Base-by-base conservation (phyloP, 2,329 filamentous ascomycete genomes). In the Penicillium crustosum region DNA sequence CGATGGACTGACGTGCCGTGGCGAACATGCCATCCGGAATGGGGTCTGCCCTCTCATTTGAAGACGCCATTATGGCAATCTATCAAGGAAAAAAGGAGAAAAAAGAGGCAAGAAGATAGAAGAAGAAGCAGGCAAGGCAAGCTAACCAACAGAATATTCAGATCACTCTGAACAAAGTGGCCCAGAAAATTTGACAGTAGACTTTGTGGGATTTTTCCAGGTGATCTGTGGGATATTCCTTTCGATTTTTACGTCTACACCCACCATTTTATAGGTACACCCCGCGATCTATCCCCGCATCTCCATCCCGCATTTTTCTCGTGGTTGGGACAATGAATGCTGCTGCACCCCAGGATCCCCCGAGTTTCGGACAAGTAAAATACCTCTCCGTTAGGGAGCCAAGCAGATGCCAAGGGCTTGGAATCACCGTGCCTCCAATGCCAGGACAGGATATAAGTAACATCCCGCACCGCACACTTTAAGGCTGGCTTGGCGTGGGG, bases 1-100 rank as follows among this genome's bases (percentile, higher is more conserved):
- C 72, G 65, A 82, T 79, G 36, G 83, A 79, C 70, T 90, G 88
- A 68, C 83, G 87, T 12, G 86, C 85, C 0, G 86, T 87, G 29
- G 87, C 79, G 39, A 86, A 60, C 49, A 85, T 81, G 42, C 89
- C 89, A 73, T 84, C 85, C 35, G 86, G 86, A 58, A 90, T 72
- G 21, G 87, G 86, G 61, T 90, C 88, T 53, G 88, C 88, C 12
- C 82, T 80, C 63, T 84, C 78, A 65, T 77, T 65, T 58, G 58
- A 27, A 49, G 56, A 42, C 21, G 35, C 33, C 52, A 58, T 60
- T n/a, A 8, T 25, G n/a, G 47, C 36, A n/a, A 17, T 45, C 13
- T 39, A 41, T 29, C 52, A n/a, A 23, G 19, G 21, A 45, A 35
- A 13, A 5, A n/a, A 35, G 23, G 47, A 41, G 10, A 31, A 36